Evolutionary conservation across 306 rosid genomes (phyloP), one percentile per base, ranked within the genome.

Genomic region (Quercus agrifolia): DNA sequence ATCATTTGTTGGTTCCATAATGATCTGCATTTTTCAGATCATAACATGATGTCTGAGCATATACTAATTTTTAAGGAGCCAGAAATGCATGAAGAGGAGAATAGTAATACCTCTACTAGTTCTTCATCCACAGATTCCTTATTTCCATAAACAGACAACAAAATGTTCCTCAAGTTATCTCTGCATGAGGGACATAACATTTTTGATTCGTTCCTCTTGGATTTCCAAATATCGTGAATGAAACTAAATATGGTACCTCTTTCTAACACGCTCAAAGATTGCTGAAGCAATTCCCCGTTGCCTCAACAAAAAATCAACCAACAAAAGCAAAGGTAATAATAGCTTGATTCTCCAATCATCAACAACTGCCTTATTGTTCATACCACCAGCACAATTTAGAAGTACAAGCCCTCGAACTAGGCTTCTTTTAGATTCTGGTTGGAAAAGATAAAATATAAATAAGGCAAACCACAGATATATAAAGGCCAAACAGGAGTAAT

Each of bases 281-380:
- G 77, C 83, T 2, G 97, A 92, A 81, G 97, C 95, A 72, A 92
- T 92, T 76, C 84, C 81, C 64, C 76, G 82, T 84, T 89, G 98
- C 5, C 87, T 90, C 81, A 94, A 74, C 78, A 94, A 82, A 79
- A 94, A 88, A 76, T 94, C 98, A 73, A 94, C 0, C 56, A 94
- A 82, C 97, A 87, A 90, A 78, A 94, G 91, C 87, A 94, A 61
- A 59, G 98, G 97, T 25, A 90, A 76, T 25, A 91, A 63, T 11
- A 94, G 86, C 88, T 89, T 92, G 90, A 92, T 94, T 86, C 98
- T 89, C 98, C 98, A 92, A 74, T 94, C 98, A 72, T 92, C 98
- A 33, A 90, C 93, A 66, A 94, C 83, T 64, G 97, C 98, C 84
- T 94, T 94, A 75, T 94, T 94, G 83, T 94, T 94, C 98, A 94